Percentiles rank a stretch among this genome's conserved stretches.
Conservation (phyloP, 345 rosid genomes). For the Brassica carinata region DNA sequence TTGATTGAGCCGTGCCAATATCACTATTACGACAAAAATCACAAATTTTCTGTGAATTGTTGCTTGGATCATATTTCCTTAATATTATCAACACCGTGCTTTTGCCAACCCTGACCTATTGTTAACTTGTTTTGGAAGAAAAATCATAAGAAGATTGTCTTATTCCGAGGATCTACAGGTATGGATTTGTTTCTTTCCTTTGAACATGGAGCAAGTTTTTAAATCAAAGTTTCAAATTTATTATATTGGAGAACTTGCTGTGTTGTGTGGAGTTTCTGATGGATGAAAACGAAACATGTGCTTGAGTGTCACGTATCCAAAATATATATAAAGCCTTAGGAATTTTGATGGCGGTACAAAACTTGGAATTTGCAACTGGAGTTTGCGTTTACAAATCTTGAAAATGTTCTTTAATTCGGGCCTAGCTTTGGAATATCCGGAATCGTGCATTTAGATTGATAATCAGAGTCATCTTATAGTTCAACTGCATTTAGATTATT, state of each 20-base stretch:
- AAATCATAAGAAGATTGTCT: neutral
- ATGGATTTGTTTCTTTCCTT: neutral
- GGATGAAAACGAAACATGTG: neutral
- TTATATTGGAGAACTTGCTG: neutral
- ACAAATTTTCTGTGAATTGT: neutral
- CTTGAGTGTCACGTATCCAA: neutral
- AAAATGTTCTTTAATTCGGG: neutral
- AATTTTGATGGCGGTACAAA: neutral
- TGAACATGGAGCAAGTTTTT: neutral
- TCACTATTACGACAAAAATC: slow-evolving; percentile 27
- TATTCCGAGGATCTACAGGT: neutral
- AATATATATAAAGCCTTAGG: neutral
- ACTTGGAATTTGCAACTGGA: neutral
- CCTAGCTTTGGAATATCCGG: too few relatives aligned
- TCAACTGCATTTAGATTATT: too few relatives aligned
- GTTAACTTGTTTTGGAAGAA: neutral
- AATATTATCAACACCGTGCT: neutral
- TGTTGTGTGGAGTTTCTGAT: neutral
- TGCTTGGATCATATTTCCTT: neutral
- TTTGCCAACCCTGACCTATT: neutral
- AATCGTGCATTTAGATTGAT: neutral
- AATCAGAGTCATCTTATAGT: too few relatives aligned
- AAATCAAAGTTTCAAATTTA: neutral
- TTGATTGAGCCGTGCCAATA: slow-evolving; percentile 90
- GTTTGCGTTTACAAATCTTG: neutral